Base-by-base conservation (phyloP, 2,329 filamentous ascomycete genomes). In the Botryosphaeria agaves region DNA sequence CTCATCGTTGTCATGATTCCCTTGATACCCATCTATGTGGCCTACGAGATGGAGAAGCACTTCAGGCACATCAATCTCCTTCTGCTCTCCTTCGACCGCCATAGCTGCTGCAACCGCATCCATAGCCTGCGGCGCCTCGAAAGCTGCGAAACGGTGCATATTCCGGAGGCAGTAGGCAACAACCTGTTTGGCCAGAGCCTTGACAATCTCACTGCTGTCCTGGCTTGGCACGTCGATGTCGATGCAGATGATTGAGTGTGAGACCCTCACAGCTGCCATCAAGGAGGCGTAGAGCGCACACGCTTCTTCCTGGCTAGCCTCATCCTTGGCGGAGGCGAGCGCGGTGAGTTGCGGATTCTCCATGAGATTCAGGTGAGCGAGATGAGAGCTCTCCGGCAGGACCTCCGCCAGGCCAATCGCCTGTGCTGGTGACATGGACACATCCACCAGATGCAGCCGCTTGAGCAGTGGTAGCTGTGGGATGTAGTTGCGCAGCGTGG, bases 81-180 rank as follows among this genome's bases (percentile, higher is more conserved):
- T 62, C n/a, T n/a, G n/a, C n/a, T 60, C 57, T 25, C 50, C 49
- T 9, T 52, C 52, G 27, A 62, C 53, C 12, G 57, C 50, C 16
- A 54, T 45, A 41, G 48, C 47, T 31, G 55, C 57, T 2, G 60
- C 52, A 15, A 57, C 56, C 32, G 57, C 50, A n/a, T 57, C 50
- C 31, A 61, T 52, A 19, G 58, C 52, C 28, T 62, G 49, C 37
- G 57, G 57, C 34, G 71, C 65, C 33, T 77, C 74, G 7, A 68
- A 64, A 34, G 83, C 71, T 7, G 81, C 74, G 11, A 78, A 69
- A 7, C 69, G 70, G 49, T 93, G 83, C 62, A 98, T 76, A 44
- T 98, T 98, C 34, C 80, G 73, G 37, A 98, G 64, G 38, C 81
- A 93, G 52, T 94, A 94, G 0, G 83, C 87, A 26, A 94, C 76